phyloP scores from a whole-genome alignment of 73 alveolate species.

The Paramecium sexaurelia region DNA sequence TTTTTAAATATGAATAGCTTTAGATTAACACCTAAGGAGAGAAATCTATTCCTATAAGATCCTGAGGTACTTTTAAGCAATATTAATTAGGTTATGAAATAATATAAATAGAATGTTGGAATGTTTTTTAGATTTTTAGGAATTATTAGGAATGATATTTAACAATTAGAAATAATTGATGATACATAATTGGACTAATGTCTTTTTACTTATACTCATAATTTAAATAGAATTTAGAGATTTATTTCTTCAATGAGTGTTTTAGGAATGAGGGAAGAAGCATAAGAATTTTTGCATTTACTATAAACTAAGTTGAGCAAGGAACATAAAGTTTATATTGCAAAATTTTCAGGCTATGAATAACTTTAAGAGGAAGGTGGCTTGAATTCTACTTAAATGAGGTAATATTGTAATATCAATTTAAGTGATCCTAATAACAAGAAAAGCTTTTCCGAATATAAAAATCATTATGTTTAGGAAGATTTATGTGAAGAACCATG shows the following conservation, averaged over 20 bases:
- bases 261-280: conserved; percentile 29
- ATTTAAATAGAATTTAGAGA: not conserved
- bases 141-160: not conserved
- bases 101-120: not conserved
- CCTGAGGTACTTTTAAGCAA: not conserved
- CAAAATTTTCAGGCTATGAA: not conserved
- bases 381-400: not conserved
- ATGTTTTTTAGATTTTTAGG: conserved; percentile 1
- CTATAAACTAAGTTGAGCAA: not conserved
- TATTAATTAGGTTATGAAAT: not conserved
- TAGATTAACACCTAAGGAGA: conserved; percentile 1
- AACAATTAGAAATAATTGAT: not conserved
- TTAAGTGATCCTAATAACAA: not conserved
- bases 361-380: not conserved
- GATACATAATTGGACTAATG: not conserved
- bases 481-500: not conserved
- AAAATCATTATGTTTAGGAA: not conserved
- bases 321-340: not conserved
- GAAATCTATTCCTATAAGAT: not conserved
- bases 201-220: not conserved
- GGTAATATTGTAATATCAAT: not conserved
- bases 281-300: not conserved
- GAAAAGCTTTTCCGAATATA: not conserved
- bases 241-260: not conserved
- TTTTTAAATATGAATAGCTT: not conserved